Evolutionary conservation across 345 rosid genomes (phyloP).

Genomic region (Salix viminalis): DNA sequence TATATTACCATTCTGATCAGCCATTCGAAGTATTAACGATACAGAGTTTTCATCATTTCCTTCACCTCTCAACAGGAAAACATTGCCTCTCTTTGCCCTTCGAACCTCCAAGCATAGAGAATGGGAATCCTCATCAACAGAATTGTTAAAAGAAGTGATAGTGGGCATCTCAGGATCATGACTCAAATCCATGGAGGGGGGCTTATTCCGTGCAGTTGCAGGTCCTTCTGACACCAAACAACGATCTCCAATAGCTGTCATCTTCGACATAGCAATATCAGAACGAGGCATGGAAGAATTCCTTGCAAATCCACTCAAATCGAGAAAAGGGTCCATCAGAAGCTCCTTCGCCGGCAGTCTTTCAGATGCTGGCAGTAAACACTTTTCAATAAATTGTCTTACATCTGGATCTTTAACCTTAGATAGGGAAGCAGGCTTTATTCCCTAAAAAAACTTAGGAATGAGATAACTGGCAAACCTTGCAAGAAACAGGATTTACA

Average conservation of each 20-base stretch:
- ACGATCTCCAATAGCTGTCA: conserved; percentile 38
- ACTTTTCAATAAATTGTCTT: conserved; percentile 15
- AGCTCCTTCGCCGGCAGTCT: conserved; percentile 18
- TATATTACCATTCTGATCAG: conserved; percentile 16
- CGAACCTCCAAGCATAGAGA: conserved; percentile 51
- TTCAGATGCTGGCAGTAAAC: conserved; percentile 18
- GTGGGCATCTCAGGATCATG: conserved; percentile 10
- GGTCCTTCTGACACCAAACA: conserved; percentile 53
- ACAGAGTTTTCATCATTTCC: conserved; percentile 11
- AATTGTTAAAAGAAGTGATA: conserved; percentile 7
- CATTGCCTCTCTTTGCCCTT: conserved; percentile 49
- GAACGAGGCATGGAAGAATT: conserved; percentile 54
- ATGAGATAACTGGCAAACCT: background rate
- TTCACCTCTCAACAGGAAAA: conserved; percentile 23
- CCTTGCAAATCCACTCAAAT: conserved; percentile 16
- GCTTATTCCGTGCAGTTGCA: conserved; percentile 26
- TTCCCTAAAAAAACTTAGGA: conserved; percentile 7
- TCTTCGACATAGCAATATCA: conserved; percentile 59
- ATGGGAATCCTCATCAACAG: conserved; percentile 15
- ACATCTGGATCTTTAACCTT: conserved; percentile 20
- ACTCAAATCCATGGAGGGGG: conserved; percentile 23
- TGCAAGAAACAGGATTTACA: background rate
- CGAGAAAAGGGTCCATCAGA: conserved; percentile 20
- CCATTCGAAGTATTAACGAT: conserved; percentile 23
- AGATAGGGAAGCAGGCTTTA: conserved; percentile 17